These are phyloP conservation scores for Cryptomeria japonica DNA, from an alignment of 75 land plant genomes.

Conservation along the genomic window DNA sequence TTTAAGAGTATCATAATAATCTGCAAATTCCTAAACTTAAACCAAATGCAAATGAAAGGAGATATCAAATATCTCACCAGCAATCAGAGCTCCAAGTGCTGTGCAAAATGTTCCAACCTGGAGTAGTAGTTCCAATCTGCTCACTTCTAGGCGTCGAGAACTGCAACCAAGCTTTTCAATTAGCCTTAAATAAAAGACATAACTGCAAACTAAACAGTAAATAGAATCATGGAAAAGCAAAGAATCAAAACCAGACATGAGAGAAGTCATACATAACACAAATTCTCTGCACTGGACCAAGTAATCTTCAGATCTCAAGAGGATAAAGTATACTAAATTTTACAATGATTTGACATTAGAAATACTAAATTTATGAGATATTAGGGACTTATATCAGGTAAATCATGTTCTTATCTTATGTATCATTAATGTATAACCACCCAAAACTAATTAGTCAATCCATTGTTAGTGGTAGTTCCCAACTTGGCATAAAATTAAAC, in stretches of 20 bases:
- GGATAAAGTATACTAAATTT: neutral
- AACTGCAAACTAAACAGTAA: neutral
- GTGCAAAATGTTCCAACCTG: constrained; percentile 98
- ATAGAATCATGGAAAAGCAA: neutral
- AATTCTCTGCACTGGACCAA: neutral
- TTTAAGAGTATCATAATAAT: neutral
- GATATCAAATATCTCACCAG: constrained; percentile 56
- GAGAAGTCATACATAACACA: neutral
- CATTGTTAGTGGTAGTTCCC: neutral
- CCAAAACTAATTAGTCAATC: neutral
- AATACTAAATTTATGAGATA: neutral
- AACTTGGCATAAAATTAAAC: neutral
- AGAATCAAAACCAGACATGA: neutral
- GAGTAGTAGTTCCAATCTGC: constrained; percentile 92
- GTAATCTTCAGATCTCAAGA: neutral
- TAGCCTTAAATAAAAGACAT: neutral
- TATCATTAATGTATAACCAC: neutral
- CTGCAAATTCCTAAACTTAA: neutral
- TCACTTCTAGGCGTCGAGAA: constrained; percentile 93
- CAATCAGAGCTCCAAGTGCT: constrained; percentile 94
- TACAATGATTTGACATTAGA: neutral
- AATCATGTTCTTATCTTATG: neutral
- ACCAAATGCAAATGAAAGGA: neutral
- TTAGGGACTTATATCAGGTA: neutral
- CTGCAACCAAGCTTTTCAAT: constrained; percentile 41